Evolutionary conservation across 2,329 filamentous ascomycete genomes (phyloP).

Genomic region (Beauveria australis): DNA sequence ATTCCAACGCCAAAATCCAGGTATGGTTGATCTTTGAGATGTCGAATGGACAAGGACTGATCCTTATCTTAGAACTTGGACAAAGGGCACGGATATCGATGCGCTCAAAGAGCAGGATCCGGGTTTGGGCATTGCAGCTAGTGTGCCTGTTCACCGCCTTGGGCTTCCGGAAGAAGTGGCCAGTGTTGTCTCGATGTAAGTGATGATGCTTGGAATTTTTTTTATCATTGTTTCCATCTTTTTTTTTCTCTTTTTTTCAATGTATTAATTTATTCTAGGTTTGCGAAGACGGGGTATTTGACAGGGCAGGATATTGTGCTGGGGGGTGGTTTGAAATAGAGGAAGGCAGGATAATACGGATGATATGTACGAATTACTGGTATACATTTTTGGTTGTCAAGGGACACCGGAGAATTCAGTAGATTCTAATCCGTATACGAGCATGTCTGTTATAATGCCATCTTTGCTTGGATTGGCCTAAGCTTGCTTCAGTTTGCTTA

Average conservation of each 20-base stretch:
- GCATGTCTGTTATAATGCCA: not conserved
- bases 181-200: constrained; percentile 26
- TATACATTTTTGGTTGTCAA: no score
- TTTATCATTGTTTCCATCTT: not conserved
- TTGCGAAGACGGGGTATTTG: constrained; percentile 22
- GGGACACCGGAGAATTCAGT: no score
- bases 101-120: constrained; percentile 22
- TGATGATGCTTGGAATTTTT: not conserved
- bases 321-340: constrained; percentile 19
- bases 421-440: no score
- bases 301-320: constrained; percentile 22
- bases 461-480: not conserved
- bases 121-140: constrained; percentile 26
- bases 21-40: not conserved
- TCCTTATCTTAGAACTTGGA: constrained; percentile 21
- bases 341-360: not conserved
- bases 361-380: no score
- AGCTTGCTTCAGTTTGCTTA: no score
- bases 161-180: constrained; percentile 27
- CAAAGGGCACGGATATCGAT: constrained; percentile 22
- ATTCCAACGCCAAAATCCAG: constrained; percentile 39
- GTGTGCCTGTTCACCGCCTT: constrained; percentile 26
- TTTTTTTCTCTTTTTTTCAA: not conserved
- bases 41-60: not conserved
- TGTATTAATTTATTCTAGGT: constrained; percentile 13